Percentiles rank a stretch among this genome's conserved stretches.
Conservation (phyloP, 2,329 filamentous ascomycete species). For the Cercospora berteroae region DNA sequence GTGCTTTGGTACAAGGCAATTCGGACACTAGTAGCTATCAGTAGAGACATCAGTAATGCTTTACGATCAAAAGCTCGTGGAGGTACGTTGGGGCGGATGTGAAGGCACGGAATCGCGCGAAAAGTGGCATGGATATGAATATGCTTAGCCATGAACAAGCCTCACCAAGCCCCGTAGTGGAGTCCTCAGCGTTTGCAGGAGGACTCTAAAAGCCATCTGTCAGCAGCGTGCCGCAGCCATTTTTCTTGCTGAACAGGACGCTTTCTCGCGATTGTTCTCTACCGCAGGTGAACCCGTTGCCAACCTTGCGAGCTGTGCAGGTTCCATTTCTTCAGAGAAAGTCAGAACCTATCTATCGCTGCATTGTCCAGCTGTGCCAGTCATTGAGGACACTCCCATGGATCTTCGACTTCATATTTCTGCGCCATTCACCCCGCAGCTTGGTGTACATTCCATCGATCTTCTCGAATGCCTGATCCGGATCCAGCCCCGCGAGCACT, state of each 20-base stretch:
- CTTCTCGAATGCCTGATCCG: slow-evolving; percentile 37
- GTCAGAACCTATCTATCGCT: slow-evolving; percentile 18
- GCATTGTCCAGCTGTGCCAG: slow-evolving; percentile 47
- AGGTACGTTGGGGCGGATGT: background rate
- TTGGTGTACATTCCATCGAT: slow-evolving; percentile 45
- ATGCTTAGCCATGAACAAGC: background rate
- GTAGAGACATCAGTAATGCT: background rate
- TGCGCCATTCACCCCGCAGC: slow-evolving; percentile 46
- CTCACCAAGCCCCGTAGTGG: background rate
- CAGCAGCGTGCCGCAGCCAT: background rate
- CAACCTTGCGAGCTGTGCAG: background rate
- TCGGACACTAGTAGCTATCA: background rate
- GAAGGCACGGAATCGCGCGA: background rate
- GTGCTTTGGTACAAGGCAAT: background rate
- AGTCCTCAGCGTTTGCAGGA: background rate
- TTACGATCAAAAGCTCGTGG: background rate
- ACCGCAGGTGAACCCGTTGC: background rate
- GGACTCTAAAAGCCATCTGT: background rate
- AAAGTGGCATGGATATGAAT: background rate
- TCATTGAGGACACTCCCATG: slow-evolving; percentile 47
- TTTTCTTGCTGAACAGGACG: background rate
- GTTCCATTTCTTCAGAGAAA: background rate
- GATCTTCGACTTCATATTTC: slow-evolving; percentile 43
- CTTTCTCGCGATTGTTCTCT: background rate
- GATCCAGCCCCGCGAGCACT: slow-evolving; percentile 55